These are phyloP conservation scores for Solanum bulbocastanum DNA, from an alignment of 257 asterid species.

Conservation along the genomic window DNA sequence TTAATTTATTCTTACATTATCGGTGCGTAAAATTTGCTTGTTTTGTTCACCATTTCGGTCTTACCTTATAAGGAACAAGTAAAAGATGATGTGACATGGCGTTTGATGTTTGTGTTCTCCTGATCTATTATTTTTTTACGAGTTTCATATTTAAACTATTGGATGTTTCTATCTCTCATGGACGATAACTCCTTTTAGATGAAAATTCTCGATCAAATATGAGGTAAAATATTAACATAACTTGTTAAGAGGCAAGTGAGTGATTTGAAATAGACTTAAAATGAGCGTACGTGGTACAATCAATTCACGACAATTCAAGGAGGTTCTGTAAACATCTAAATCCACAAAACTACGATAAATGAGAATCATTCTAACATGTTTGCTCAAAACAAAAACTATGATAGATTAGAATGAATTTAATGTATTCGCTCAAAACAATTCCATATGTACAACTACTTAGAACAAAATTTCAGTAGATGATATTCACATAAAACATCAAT, in stretches of 20 bases:
- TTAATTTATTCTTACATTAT: too few species aligned
- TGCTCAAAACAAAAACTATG: neutral
- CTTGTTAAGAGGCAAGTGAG: neutral
- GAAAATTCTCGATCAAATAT: neutral
- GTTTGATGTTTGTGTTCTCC: neutral
- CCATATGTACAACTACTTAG: neutral
- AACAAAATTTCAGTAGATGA: neutral
- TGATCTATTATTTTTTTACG: too few species aligned
- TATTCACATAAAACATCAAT: neutral
- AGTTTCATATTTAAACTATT: neutral
- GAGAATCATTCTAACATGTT: too few species aligned
- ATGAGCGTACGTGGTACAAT: too few species aligned
- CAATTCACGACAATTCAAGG: too few species aligned
- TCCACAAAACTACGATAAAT: too few species aligned
- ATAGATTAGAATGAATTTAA: neutral
- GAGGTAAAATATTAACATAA: neutral
- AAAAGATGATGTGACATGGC: neutral
- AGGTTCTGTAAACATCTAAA: neutral
- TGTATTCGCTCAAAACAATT: neutral
- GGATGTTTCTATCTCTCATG: neutral
- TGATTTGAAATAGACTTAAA: neutral
- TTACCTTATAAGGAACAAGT: neutral
- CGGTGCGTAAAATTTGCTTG: neutral
- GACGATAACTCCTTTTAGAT: neutral
- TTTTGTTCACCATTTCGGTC: too few species aligned